Base-by-base conservation (phyloP, 305 asterid species). In the Rubia occidens region DNA sequence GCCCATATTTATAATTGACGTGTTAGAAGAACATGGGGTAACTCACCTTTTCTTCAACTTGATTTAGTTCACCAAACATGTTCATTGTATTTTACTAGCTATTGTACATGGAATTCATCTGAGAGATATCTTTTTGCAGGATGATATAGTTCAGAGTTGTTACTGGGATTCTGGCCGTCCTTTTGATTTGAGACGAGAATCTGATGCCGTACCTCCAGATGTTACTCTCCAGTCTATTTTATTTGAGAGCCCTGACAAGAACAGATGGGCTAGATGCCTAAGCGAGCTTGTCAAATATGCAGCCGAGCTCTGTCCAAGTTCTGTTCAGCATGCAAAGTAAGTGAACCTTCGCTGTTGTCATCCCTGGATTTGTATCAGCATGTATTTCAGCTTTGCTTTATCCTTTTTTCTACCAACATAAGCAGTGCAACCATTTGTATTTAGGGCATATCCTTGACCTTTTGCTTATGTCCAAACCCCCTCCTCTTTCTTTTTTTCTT, bases 11-110 rank as follows among this genome's bases (percentile, higher is more conserved):
- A 87, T 95, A 75, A 95, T 95, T 73, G 99, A 95, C 80, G 99
- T 95, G 84, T 80, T 95, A 66, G 99, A 95, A 89, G 99, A 95
- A 86, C 88, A 95, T 80, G 99, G 99, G 96, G 99, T 90, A 80
- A 67, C 87, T 70, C 58, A 56, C 71, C 61, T 74, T 70, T 75
- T 74, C 79, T 74, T 71, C 64, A 63, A 17, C 42, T 18, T 60
- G 42, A 11, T 73, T 45, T 29, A 60, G 10, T 42, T 35, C 26
- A 62, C 67, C 13, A 5, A 18, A n/a, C 15, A 47, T 47, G 8
- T 18, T 18, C 6, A 18, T 54, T 59, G 35, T 4, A 10, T 17
- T 2, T 67, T 56, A 53, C 42, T 39, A 32, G 43, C 20, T 54
- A 24, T 60, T 47, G 20, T 6, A 60, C 14, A 40, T 20, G 11